phyloP scores from a whole-genome alignment of 108 stramenopile genomes.

The Skeletonema costatum region DNA sequence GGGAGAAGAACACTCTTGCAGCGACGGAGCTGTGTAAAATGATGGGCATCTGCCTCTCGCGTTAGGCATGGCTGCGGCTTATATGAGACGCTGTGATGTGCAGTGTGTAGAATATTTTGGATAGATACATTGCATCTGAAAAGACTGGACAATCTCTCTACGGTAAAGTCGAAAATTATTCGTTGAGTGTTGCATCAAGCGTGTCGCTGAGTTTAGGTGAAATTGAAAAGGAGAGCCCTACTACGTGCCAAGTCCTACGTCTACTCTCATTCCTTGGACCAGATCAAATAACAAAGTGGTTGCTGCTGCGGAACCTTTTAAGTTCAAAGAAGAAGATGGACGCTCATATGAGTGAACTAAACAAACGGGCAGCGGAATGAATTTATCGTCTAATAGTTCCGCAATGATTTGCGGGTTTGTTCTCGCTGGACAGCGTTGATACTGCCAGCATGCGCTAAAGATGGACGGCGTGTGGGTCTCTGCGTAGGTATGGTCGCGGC shows the following conservation, averaged over 20 bases:
- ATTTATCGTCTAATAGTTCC: not conserved
- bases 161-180: constrained; percentile 51
- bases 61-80: constrained; percentile 67
- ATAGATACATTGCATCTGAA: constrained; percentile 56
- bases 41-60: constrained; percentile 66
- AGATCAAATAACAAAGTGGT: constrained; percentile 59
- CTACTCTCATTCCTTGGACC: constrained; percentile 64
- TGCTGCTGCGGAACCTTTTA: constrained; percentile 56
- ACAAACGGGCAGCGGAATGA: not conserved
- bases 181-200: constrained; percentile 54
- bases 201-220: constrained; percentile 59
- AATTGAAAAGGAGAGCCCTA: constrained; percentile 51
- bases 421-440: constrained; percentile 13
- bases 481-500: not conserved
- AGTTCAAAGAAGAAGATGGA: constrained; percentile 38
- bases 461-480: not conserved
- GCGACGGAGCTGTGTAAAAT: constrained; percentile 28
- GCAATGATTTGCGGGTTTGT: not conserved
- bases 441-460: not conserved
- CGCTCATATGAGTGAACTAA: constrained; percentile 9
- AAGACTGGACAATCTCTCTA: constrained; percentile 42
- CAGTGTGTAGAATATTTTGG: constrained; percentile 58
- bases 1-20: not conserved
- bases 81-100: constrained; percentile 74
- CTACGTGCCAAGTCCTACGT: constrained; percentile 43